Evolutionary conservation across 1,284 basidiomycete genomes (phyloP).

Genomic region (Papiliotrema laurentii): DNA sequence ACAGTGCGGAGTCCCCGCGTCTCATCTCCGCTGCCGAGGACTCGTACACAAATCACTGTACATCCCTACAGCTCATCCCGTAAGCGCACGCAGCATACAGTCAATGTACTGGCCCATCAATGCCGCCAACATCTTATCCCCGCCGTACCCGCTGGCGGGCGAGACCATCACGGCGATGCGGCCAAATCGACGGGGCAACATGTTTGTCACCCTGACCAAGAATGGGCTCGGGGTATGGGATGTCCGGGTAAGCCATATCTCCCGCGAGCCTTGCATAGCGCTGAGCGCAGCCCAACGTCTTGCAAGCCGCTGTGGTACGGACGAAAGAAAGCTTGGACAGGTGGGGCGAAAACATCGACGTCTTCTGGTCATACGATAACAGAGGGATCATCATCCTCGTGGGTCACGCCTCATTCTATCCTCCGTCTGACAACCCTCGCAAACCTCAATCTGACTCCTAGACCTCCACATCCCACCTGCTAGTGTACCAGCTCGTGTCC

Average conservation of each 20-base stretch:
- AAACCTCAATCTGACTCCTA: slow-evolving; percentile 23
- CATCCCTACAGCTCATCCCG: too few species aligned
- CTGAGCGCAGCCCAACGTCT: slow-evolving; percentile 64
- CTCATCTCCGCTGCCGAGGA: too few species aligned
- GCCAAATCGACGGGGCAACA: slow-evolving; percentile 65
- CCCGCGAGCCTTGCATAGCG: background rate
- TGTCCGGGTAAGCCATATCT: slow-evolving; percentile 61
- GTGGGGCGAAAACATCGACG: slow-evolving; percentile 69
- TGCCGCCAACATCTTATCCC: slow-evolving; percentile 26
- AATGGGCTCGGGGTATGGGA: slow-evolving; percentile 72
- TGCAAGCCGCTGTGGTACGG: slow-evolving; percentile 68
- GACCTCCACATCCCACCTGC: slow-evolving; percentile 73
- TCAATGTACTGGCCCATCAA: slow-evolving; percentile 49
- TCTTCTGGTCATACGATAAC: slow-evolving; percentile 75
- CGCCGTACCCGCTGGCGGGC: slow-evolving; percentile 21
- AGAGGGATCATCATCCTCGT: slow-evolving; percentile 72
- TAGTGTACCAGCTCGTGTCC: slow-evolving; percentile 66
- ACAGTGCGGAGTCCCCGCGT: too few species aligned
- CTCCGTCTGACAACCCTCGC: background rate
- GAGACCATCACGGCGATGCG: slow-evolving; percentile 60
- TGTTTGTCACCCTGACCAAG: slow-evolving; percentile 70
- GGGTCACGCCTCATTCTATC: slow-evolving; percentile 25
- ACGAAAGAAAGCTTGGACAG: slow-evolving; percentile 69
- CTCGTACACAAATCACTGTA: too few species aligned
- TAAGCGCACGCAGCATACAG: too few species aligned